Percentiles rank a stretch among this genome's conserved stretches.
Evolutionary conservation across 2,329 filamentous ascomycete species (phyloP).

Genomic region (Xylariaceae sp.): DNA sequence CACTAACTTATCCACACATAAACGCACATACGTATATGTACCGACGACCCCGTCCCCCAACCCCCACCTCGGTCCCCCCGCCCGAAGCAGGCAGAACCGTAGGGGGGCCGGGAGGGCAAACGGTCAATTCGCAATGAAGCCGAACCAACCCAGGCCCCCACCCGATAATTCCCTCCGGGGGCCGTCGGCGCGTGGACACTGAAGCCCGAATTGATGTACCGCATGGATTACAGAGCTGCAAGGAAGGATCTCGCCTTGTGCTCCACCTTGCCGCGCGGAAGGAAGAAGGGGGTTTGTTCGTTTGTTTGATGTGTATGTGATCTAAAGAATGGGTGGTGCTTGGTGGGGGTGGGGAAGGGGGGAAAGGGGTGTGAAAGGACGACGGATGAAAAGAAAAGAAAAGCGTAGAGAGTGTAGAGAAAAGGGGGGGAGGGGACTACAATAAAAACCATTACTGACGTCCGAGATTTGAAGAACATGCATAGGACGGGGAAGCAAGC

Average conservation of each 20-base stretch:
- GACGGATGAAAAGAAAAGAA: not conserved
- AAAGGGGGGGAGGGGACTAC: not conserved
- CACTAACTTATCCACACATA: not conserved
- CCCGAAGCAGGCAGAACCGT: slow-evolving; percentile 33
- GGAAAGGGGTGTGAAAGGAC: not conserved
- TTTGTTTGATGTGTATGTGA: not conserved
- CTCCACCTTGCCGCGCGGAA: slow-evolving; percentile 75
- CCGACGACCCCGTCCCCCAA: slow-evolving; percentile 46
- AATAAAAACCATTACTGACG: too few relatives aligned
- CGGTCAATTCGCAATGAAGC: slow-evolving; percentile 43
- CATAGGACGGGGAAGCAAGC: too few relatives aligned
- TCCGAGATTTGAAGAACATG: too few relatives aligned
- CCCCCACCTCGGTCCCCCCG: slow-evolving; percentile 26
- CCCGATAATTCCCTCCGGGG: slow-evolving; percentile 36
- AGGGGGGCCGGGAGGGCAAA: slow-evolving; percentile 45
- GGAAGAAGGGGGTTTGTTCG: not conserved
- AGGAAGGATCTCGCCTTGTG: slow-evolving; percentile 75
- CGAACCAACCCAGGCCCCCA: slow-evolving; percentile 39
- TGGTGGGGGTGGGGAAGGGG: too few relatives aligned
- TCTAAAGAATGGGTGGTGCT: slow-evolving; percentile 6
- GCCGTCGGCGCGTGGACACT: slow-evolving; percentile 29
- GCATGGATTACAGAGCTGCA: slow-evolving; percentile 78
- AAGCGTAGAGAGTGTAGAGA: not conserved
- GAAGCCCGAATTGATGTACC: slow-evolving; percentile 56
- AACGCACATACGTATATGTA: slow-evolving; percentile 38